Evolutionary conservation across 129 eudicot species (phyloP), one percentile per base, ranked within the genome.

Genomic region (Lactuca sativa): DNA sequence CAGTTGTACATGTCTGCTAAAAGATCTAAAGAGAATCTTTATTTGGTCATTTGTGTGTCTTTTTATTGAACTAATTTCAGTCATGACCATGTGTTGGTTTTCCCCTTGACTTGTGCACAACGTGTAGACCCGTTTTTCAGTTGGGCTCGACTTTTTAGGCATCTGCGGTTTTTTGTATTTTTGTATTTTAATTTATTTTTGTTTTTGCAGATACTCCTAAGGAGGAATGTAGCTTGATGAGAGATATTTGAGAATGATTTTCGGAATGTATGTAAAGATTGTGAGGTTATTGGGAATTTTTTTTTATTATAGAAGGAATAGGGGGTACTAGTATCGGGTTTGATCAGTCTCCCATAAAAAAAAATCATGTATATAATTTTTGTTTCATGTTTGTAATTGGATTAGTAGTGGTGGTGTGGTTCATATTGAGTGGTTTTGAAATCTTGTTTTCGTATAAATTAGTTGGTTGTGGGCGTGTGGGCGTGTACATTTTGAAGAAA

Each of bases 151-250:
- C 18, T 53, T 67, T 67, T 15, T 33, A 66, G 44, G 37, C 9
- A 38, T 11, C 34, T 41, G 2, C 4, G 59, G 14, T 47, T 57
- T 5, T 0, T 9, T 5, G 44, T 31, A 3, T 1, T 37, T 15
- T 9, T 2, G 16, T 14, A 9, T 31, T 12, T 14, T 4, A 31
- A 31, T 15, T 5, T 34, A 18, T 73, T 37, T 66, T 68, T 36
- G 71, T 14, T 64, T 43, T 74, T 14, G 18, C 68, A 83, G 86
- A 81, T 72, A 37, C 72, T 83, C 84, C 84, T 1, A 86, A 83
- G 88, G 86, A 81, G 59, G 69, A 38, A 48, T 33, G 79, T 15
- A 41, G 47, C 77, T 67, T 51, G 73, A 34, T 63, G 53, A 57
- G 40, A 38, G 60, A 58, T 60, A 71, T 47, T 33, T 0, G 53